Evolutionary conservation across 495 filamentous ascomycete species (phyloP).

Genomic region (Neurospora sp.): DNA sequence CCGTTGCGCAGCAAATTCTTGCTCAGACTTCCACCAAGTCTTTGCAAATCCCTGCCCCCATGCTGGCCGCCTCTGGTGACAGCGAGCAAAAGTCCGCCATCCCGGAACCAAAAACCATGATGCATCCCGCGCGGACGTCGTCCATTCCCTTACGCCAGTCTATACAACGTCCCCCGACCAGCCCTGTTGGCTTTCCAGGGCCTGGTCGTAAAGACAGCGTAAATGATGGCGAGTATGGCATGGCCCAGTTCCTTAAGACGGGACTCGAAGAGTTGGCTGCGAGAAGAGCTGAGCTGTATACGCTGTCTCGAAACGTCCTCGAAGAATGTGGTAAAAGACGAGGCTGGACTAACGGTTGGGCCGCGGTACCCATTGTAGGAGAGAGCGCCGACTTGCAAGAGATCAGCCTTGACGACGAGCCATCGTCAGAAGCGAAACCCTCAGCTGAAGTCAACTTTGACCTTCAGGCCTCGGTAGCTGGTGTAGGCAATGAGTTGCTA

Average conservation of each 20-base stretch:
- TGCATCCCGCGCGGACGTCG: constrained; percentile 47
- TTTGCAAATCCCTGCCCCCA: constrained; percentile 54
- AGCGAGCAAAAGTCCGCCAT: constrained; percentile 43
- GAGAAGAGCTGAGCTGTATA: constrained; percentile 65
- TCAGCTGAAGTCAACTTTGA: constrained; percentile 1
- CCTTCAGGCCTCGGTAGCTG: constrained; percentile 22
- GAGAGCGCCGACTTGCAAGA: constrained; percentile 46
- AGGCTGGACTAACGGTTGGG: constrained; percentile 74
- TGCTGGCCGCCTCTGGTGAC: constrained; percentile 31
- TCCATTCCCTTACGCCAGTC: constrained; percentile 33
- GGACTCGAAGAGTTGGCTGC: constrained; percentile 79
- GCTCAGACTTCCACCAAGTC: constrained; percentile 62
- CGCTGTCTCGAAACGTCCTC: constrained; percentile 69
- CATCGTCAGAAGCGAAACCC: constrained; percentile 17
- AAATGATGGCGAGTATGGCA: constrained; percentile 20
- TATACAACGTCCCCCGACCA: constrained; percentile 27
- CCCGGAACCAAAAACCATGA: constrained; percentile 53
- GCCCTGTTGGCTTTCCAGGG: constrained; percentile 37
- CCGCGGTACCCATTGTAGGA: constrained; percentile 44
- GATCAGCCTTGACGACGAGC: constrained; percentile 38
- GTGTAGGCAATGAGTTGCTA: constrained; percentile 42
- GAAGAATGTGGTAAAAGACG: constrained; percentile 61
- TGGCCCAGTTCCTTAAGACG: constrained; percentile 40
- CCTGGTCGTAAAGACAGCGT: constrained; percentile 15
- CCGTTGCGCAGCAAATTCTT: constrained; percentile 66